These are phyloP conservation scores for Lentinus polychrous DNA, from an alignment of 1,284 basidiomycete genomes.

Conservation along the genomic window DNA sequence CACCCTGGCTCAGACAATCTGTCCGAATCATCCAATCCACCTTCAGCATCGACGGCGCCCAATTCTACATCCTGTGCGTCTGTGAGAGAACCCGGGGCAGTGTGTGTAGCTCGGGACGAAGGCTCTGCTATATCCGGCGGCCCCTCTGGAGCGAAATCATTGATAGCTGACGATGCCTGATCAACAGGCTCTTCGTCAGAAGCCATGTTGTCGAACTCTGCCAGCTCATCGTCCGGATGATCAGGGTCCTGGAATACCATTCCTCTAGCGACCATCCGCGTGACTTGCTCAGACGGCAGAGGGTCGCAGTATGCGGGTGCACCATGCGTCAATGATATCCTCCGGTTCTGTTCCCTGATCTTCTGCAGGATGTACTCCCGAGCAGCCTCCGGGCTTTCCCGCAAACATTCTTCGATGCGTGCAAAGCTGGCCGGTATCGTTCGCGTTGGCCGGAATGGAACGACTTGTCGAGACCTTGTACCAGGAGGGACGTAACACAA, in stretches of 20 bases:
- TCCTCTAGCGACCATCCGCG: slow-evolving; percentile 17
- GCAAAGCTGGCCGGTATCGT: slow-evolving; percentile 20
- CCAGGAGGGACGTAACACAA: slow-evolving; percentile 23
- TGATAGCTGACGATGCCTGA: neutral
- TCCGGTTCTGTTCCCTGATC: slow-evolving; percentile 21
- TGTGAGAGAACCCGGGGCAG: too few species aligned
- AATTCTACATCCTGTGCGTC: too few species aligned
- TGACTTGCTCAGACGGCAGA: slow-evolving; percentile 22
- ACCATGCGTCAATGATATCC: slow-evolving; percentile 11
- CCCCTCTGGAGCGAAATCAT: too few species aligned
- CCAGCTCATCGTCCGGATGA: neutral
- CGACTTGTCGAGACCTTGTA: slow-evolving; percentile 17
- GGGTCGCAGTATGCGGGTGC: slow-evolving; percentile 19
- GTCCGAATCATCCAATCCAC: too few species aligned
- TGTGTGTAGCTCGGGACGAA: too few species aligned
- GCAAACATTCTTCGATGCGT: slow-evolving; percentile 14
- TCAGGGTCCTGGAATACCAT: slow-evolving; percentile 11
- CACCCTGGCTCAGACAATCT: too few species aligned
- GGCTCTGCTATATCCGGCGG: too few species aligned
- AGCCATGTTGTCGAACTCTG: neutral
- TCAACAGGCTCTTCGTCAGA: neutral
- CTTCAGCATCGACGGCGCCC: too few species aligned
- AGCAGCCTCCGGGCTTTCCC: slow-evolving; percentile 11
- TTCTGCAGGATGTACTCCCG: slow-evolving; percentile 9
- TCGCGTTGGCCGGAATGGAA: slow-evolving; percentile 19